These are phyloP conservation scores for Citrullus mucosospermus DNA, from an alignment of 306 rosid genomes.

Conservation along the genomic window DNA sequence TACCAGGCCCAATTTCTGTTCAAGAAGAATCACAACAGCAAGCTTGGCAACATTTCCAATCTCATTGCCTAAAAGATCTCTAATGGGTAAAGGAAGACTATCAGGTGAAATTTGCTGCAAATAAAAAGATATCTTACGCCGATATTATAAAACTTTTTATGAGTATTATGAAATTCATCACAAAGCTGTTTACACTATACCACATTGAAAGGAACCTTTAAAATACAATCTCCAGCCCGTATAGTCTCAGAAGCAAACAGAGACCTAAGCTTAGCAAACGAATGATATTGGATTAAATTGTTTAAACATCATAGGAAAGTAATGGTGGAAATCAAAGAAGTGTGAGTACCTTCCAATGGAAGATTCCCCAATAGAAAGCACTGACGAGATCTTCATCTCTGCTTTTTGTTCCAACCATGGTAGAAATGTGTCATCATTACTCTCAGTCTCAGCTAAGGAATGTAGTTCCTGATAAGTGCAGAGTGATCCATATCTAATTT, in stretches of 20 bases:
- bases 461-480: neutral
- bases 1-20: conserved; percentile 49
- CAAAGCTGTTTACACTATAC: conserved; percentile 18
- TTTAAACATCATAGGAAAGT: neutral
- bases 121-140: neutral
- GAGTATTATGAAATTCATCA: neutral
- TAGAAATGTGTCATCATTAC: conserved; percentile 30
- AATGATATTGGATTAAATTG: neutral
- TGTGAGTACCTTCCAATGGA: conserved; percentile 34
- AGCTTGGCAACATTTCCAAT: conserved; percentile 52
- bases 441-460: conserved; percentile 13
- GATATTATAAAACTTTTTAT: neutral
- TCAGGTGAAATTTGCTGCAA: conserved; percentile 63
- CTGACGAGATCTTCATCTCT: conserved; percentile 30
- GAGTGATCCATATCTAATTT: neutral
- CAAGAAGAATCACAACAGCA: conserved; percentile 38
- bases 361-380: conserved; percentile 48
- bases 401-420: conserved; percentile 63
- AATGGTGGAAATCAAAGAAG: neutral
- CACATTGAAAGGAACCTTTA: conserved; percentile 59
- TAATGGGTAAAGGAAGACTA: conserved; percentile 40
- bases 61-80: conserved; percentile 18
- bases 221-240: conserved; percentile 44
- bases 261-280: conserved; percentile 22
- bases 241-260: conserved; percentile 52